These are phyloP conservation scores for Diutina pseudorugosa DNA, from an alignment of 1,139 yeast species.

Conservation along the genomic window DNA sequence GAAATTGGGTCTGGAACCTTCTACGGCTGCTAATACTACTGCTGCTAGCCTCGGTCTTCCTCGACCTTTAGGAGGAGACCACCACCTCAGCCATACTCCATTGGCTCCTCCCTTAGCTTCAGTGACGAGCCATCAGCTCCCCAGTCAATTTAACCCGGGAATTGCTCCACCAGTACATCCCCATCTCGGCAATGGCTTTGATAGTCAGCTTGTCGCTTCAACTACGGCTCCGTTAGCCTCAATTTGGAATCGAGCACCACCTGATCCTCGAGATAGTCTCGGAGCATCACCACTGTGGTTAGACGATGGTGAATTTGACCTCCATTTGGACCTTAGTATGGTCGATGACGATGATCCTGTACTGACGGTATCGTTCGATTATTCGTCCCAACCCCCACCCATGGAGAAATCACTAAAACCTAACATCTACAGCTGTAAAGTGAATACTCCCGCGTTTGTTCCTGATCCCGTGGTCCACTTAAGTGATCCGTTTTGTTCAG, in stretches of 20 bases:
- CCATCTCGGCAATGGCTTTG: not conserved
- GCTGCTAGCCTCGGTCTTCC: not conserved
- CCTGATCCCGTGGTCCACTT: constrained; percentile 9
- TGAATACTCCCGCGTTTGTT: constrained; percentile 15
- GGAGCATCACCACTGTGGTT: not conserved
- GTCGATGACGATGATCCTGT: not conserved
- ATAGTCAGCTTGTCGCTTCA: not conserved
- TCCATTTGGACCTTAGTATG: not conserved
- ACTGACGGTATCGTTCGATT: not conserved
- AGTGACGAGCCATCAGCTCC: not conserved
- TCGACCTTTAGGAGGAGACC: not conserved
- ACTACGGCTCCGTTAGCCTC: not conserved
- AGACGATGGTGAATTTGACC: not conserved
- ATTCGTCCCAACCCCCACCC: not conserved
- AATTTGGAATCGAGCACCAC: not conserved
- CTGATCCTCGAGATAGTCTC: not conserved
- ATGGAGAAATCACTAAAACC: not conserved
- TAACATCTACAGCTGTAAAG: constrained; percentile 14
- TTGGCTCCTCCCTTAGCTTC: not conserved
- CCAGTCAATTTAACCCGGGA: not conserved
- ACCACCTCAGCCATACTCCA: not conserved
- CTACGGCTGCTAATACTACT: not conserved
- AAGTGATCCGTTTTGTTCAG: not conserved
- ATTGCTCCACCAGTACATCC: not conserved
- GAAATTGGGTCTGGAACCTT: not conserved